Evolutionary conservation across 2,329 filamentous ascomycete species (phyloP).

Genomic region (Cytospora piceae): DNA sequence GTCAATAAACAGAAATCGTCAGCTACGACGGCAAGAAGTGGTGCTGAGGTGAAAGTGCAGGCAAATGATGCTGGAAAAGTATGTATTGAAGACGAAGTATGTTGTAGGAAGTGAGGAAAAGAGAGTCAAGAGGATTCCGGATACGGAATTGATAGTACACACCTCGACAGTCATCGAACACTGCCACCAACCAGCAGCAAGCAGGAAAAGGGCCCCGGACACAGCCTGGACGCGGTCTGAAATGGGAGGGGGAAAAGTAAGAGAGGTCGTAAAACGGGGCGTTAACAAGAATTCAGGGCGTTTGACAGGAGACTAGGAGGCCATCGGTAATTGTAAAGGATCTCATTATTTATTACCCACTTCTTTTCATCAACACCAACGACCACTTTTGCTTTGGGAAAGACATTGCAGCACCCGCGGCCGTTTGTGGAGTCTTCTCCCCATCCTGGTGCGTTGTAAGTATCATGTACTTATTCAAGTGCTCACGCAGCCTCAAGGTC

Average conservation of each 20-base stretch:
- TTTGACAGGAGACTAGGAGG: neutral
- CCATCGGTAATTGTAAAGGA: conserved; percentile 10
- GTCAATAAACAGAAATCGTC: conserved; percentile 3
- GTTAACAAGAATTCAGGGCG: conserved; percentile 13
- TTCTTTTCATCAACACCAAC: conserved; percentile 12
- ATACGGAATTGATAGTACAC: conserved; percentile 6
- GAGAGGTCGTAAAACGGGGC: conserved; percentile 20
- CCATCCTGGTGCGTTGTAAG: neutral
- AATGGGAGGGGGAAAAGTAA: conserved; percentile 21
- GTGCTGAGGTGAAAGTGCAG: neutral
- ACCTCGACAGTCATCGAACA: conserved; percentile 9
- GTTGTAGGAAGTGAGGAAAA: neutral
- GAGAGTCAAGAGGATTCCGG: conserved; percentile 1
- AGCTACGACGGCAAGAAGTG: conserved; percentile 7
- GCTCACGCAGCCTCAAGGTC: neutral
- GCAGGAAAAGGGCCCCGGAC: conserved; percentile 15
- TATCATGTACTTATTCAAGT: neutral
- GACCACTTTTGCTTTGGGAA: neutral
- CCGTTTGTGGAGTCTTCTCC: neutral
- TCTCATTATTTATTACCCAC: conserved; percentile 24
- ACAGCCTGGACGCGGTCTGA: conserved; percentile 11
- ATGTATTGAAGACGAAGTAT: conserved; percentile 1
- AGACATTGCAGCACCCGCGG: neutral
- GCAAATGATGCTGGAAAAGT: neutral
- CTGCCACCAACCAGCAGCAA: conserved; percentile 5